A percentile compares a stretch with the other conserved stretches of the same genome.
Conservation (phyloP, 192 early-diverging fungal species). For the Podila minutissima region DNA sequence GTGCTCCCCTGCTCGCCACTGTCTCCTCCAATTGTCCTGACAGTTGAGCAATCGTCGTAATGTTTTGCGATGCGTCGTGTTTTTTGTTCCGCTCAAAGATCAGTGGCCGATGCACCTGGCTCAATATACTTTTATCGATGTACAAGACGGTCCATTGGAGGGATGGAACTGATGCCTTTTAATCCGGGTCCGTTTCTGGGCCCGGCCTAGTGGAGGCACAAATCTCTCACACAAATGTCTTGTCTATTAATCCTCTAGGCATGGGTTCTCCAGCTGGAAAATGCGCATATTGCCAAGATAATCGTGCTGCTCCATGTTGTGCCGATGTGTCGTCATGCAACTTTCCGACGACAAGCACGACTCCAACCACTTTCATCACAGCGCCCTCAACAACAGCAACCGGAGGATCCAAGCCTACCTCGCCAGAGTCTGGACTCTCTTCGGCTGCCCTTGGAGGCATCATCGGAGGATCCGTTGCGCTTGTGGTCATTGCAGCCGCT, state of each 20-base stretch:
- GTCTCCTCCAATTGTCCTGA: background rate
- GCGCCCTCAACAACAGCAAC: background rate
- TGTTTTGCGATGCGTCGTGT: background rate
- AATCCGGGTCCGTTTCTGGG: background rate
- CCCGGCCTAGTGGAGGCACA: background rate
- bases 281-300: constrained; percentile 21
- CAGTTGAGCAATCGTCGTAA: background rate
- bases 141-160: too few species aligned
- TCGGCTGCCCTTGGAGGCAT: constrained; percentile 3
- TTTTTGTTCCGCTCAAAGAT: too few species aligned
- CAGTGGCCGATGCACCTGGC: too few species aligned
- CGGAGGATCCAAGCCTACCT: background rate
- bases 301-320: constrained; percentile 19
- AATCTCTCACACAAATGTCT: background rate
- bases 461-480: constrained; percentile 38
- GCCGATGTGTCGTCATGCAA: constrained; percentile 8
- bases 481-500: constrained; percentile 6
- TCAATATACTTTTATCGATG: too few species aligned
- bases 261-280: constrained; percentile 4
- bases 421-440: constrained; percentile 3
- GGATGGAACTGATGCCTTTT: background rate
- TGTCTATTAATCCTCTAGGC: constrained; percentile 11
- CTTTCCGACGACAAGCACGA: constrained; percentile 1
- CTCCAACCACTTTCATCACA: background rate
- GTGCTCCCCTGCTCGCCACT: background rate